Evolutionary conservation across 108 stramenopile species (phyloP), one percentile per base, ranked within the genome.

Genomic region (Skeletonema costatum): DNA sequence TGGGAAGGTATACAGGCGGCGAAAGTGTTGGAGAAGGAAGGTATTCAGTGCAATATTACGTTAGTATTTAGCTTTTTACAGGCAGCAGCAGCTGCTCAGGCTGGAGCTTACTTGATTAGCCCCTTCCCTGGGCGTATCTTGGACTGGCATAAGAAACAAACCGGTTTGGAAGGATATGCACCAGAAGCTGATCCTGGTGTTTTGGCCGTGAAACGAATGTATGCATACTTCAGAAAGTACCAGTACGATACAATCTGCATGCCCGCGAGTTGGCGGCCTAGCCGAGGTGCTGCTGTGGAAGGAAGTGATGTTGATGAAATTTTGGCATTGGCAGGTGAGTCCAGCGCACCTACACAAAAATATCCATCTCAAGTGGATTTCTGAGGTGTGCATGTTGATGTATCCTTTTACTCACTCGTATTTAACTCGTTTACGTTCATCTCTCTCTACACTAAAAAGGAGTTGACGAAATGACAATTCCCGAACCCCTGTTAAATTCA

Each of bases 1-100:
- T 99, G 98, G 98, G 99, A 99, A 75, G 98, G 98, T 31, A 98
- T 99, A 74, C 92, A 89, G 73, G 98, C 98, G 2, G 96, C 96
- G 41, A 83, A 90, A 77, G 76, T 88, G 32, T 86, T 99, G 68
- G 94, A 99, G 87, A 75, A 86, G 75, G 95, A 98, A 75, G 97
- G 97, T 44, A 97, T 99, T 66, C 82, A 85, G 63, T 98, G 97
- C 84, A 98, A 99, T 83, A 84, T 99, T 53, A 99, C 99, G 5
- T 86, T 98, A 25, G 82, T 99, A 30, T 99, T 99, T 87, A 89
- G 87, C 56, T 88, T 98, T 53, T 63, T 93, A n/a, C 98, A 99
- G 85, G 99, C 97, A 4, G 97, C 89, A 12, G 99, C 98, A 1
- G 90, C 92, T 36, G 99, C 98, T 7, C 98, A 99, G 81, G 95